phyloP scores from a whole-genome alignment of 768 basidiomycete genomes.

The Mycena vulgaris region DNA sequence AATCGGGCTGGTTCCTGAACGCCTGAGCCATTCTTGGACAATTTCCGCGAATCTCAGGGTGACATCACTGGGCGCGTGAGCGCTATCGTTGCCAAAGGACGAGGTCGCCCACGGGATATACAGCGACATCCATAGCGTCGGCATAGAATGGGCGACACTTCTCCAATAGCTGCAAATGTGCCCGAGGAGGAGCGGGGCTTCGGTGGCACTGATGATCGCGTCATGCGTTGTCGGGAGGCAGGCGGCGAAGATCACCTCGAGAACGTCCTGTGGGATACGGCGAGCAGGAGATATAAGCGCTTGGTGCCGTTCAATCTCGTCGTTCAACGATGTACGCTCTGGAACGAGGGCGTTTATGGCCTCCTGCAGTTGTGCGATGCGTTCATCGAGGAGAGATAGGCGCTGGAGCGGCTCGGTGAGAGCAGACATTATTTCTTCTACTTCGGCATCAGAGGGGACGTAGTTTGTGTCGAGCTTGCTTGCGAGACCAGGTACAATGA shows the following conservation, averaged over 20 bases:
- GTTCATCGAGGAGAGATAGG: neutral
- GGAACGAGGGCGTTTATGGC: neutral
- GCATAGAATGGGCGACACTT: neutral
- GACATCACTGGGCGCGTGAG: neutral
- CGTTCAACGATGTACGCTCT: neutral
- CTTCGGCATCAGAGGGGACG: slow-evolving; percentile 16
- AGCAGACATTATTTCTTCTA: neutral
- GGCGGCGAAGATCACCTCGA: slow-evolving; percentile 1
- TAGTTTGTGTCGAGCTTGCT: slow-evolving; percentile 15
- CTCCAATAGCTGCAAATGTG: slow-evolving; percentile 18
- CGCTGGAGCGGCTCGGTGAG: slow-evolving; percentile 1
- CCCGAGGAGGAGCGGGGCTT: slow-evolving; percentile 9
- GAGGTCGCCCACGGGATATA: neutral
- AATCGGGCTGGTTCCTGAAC: neutral
- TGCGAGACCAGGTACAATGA: neutral
- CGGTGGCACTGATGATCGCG: neutral
- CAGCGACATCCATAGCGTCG: neutral
- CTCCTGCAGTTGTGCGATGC: neutral
- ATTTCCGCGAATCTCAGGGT: neutral
- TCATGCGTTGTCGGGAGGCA: slow-evolving; percentile 9
- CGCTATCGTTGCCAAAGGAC: too few relatives aligned
- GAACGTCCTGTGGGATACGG: slow-evolving; percentile 11
- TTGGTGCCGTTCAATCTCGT: neutral
- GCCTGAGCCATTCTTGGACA: neutral
- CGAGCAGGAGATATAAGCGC: slow-evolving; percentile 11